phyloP scores from a whole-genome alignment of 2,329 filamentous ascomycete genomes.

The Xylariaceae sp. region DNA sequence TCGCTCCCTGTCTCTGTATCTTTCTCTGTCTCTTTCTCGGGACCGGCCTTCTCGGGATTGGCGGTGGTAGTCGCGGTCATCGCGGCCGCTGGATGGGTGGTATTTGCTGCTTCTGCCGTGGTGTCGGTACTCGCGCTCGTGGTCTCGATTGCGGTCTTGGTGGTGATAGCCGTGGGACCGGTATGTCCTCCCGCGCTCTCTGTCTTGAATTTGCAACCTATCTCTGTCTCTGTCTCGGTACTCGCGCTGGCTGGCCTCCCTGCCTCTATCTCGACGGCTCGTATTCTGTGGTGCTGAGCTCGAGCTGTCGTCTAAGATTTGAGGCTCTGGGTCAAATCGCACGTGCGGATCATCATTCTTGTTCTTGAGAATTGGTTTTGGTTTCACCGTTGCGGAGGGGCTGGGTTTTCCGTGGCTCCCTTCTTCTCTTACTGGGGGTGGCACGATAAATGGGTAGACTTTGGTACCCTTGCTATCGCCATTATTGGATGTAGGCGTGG shows the following conservation, averaged over 20 bases:
- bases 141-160: conserved; percentile 37
- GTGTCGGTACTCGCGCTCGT: conserved; percentile 28
- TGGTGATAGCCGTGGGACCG: conserved; percentile 28
- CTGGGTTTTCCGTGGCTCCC: conserved; percentile 24
- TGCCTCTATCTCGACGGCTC: conserved; percentile 25
- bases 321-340: conserved; percentile 46
- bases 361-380: conserved; percentile 60
- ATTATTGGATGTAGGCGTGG: conserved; percentile 1
- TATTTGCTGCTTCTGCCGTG: conserved; percentile 6
- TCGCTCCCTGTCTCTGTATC: conserved; percentile 36
- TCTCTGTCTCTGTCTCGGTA: conserved; percentile 17
- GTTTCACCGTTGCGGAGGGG: conserved; percentile 38
- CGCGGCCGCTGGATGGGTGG: conserved; percentile 12
- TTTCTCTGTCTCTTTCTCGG: conserved; percentile 38
- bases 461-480: conserved; percentile 32
- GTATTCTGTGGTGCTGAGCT: conserved; percentile 36
- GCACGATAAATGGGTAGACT: conserved; percentile 41
- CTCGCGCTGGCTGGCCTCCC: conserved; percentile 5
- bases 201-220: conserved; percentile 17
- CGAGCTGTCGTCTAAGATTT: conserved; percentile 34
- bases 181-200: conserved; percentile 17
- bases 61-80: conserved; percentile 27
- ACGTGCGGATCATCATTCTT: conserved; percentile 53
- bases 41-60: conserved; percentile 4
- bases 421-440: conserved; percentile 28